Conservation (phyloP, 2,329 filamentous ascomycete species). For the Trichophyton schoenleinii region DNA sequence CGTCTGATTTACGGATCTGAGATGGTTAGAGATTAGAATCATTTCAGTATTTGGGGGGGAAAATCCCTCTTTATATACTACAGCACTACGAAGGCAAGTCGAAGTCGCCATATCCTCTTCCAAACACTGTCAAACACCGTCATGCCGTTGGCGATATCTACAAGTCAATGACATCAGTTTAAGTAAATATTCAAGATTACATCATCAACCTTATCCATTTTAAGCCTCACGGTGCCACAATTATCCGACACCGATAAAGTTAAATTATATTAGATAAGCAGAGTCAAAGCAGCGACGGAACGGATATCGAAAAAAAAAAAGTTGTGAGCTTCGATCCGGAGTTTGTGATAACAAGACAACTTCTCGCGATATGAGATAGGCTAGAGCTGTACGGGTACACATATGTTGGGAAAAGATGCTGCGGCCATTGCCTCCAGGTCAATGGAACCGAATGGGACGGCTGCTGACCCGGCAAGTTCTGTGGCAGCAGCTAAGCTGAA, state of each 20-base stretch:
- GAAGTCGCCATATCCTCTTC: too few relatives aligned
- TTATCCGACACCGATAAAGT: background rate
- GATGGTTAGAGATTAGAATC: too few relatives aligned
- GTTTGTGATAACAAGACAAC: background rate
- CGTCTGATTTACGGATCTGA: too few relatives aligned
- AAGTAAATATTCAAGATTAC: too few relatives aligned
- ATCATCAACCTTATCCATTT: background rate
- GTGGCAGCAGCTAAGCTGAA: constrained; percentile 22
- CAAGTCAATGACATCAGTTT: too few relatives aligned
- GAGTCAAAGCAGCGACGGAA: background rate
- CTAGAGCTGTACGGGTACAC: constrained; percentile 2
- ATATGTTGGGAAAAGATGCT: constrained; percentile 14
- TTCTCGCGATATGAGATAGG: background rate
- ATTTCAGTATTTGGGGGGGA: too few relatives aligned
- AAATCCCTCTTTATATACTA: too few relatives aligned
- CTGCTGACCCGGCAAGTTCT: constrained; percentile 11
- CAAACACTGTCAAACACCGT: too few relatives aligned
- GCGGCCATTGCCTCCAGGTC: constrained; percentile 15
- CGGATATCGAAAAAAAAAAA: background rate
- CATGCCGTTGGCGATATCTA: too few relatives aligned
- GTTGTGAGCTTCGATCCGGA: background rate
- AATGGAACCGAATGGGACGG: constrained; percentile 28
- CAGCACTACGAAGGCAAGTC: too few relatives aligned
- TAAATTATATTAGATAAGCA: background rate
- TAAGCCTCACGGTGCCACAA: background rate